A percentile compares a stretch with the other conserved stretches of the same genome.
Evolutionary conservation across 345 rosid species (phyloP).

Genomic region (Rhodamnia argentea): DNA sequence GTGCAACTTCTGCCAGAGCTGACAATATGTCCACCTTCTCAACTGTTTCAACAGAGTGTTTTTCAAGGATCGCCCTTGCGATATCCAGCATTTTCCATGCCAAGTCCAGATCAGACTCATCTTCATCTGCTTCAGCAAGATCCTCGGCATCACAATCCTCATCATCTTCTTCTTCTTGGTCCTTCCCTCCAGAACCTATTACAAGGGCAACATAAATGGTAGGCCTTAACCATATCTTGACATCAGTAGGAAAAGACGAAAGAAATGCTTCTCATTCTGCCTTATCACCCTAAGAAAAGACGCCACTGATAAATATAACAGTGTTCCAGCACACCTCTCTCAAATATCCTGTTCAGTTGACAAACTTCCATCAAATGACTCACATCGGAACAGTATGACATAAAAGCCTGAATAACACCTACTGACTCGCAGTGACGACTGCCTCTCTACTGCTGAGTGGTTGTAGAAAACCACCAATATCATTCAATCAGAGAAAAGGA

Average conservation of each 20-base stretch:
- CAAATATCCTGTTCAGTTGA: background rate
- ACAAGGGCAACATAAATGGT: background rate
- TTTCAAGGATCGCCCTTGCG: slow-evolving; percentile 85
- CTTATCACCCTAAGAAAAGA: background rate
- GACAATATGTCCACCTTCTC: slow-evolving; percentile 83
- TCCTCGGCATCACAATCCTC: slow-evolving; percentile 50
- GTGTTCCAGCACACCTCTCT: background rate
- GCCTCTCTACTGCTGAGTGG: background rate
- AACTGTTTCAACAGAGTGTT: slow-evolving; percentile 45
- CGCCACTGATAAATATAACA: background rate
- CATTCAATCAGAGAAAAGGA: background rate
- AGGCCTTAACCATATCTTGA: background rate
- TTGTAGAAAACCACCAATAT: background rate
- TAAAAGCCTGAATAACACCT: background rate
- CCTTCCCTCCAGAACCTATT: slow-evolving; percentile 35
- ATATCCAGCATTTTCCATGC: slow-evolving; percentile 96
- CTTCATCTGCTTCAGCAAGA: slow-evolving; percentile 70
- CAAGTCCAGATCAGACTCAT: slow-evolving; percentile 85
- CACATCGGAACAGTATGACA: background rate
- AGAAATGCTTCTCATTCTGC: background rate
- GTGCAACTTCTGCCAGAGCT: slow-evolving; percentile 70
- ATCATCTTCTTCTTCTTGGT: slow-evolving; percentile 40
- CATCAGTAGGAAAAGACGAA: background rate
- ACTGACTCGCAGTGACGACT: background rate
- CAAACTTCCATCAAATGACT: background rate